Base-by-base conservation (phyloP, 2,329 filamentous ascomycete genomes). In the Hysterium pulicare region DNA sequence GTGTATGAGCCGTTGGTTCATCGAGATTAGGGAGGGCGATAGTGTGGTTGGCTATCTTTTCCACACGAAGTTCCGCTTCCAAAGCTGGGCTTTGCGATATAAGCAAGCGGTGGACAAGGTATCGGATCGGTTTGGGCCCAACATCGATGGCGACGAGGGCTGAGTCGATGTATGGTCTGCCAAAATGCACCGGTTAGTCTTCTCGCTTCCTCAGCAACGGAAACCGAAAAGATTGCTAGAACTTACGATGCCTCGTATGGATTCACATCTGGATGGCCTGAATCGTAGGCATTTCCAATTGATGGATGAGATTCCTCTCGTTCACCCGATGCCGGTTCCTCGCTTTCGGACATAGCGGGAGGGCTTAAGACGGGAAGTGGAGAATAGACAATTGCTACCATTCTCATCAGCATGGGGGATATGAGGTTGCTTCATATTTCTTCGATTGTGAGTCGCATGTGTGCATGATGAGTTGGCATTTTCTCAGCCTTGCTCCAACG, bases 11-110 rank as follows among this genome's bases (percentile, higher is more conserved):
- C 2, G 53, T 51, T 4, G 44, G 30, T 24, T 54, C 46, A 16
- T 60, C 55, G 11, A 60, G 44, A 3, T 61, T 57, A 4, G 55
- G 54, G 4, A 59, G 45, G 5, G 47, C 35, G 5, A 59, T 42
- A 1, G 51, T 43, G 8, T 51, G 41, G 30, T 34, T 38, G 3
- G 35, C 40, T 11, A 47, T 40, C 16, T 54, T 49, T 3, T 38
- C 47, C 38, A 50, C 47, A 9, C 42, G 21, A 6, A 47, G 44
- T 22, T 55, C 55, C 11, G 45, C 36, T 6, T 49, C 42, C 1
- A 61, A 47, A 10, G 48, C 52, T 16, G 50, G 38, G 37, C 57
- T 57, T 30, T 58, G 54, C 6, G 45, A 40, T 2, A 64, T 44
- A n/a, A 61, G 33, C 1, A 42, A 44, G 24, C 54, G 50, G 22